Evolutionary conservation across 2,329 filamentous ascomycete genomes (phyloP).

Genomic region (Pseudocercospora cruenta): DNA sequence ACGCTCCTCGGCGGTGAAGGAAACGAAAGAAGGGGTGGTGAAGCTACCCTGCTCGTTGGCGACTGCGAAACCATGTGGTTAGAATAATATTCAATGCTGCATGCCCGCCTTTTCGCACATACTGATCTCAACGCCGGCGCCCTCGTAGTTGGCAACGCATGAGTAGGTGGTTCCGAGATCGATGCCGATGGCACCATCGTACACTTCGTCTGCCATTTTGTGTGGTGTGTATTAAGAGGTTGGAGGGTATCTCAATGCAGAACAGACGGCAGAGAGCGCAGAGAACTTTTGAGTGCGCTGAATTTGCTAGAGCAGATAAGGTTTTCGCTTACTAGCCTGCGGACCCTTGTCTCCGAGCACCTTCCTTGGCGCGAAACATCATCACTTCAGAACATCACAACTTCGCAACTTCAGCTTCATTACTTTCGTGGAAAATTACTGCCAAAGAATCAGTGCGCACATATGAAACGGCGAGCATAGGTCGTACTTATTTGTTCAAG

Average conservation of each 20-base stretch:
- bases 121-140: conserved; percentile 99
- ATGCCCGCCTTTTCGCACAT: conserved; percentile 44
- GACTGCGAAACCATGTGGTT: conserved; percentile 47
- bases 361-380: not conserved
- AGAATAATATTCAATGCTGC: conserved; percentile 9
- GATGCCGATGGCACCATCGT: conserved; percentile 99
- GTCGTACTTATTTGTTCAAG: no score
- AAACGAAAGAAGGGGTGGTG: conserved; percentile 98
- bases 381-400: not conserved
- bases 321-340: not conserved
- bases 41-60: conserved; percentile 99
- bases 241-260: not conserved
- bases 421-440: not conserved
- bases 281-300: conserved; percentile 4
- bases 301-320: conserved; percentile 7
- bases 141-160: conserved; percentile 99
- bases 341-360: not conserved
- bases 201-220: conserved; percentile 95
- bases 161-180: conserved; percentile 99
- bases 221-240: conserved; percentile 13
- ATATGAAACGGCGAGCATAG: no score
- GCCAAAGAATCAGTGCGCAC: no score
- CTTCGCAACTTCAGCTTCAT: no score
- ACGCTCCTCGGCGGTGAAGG: conserved; percentile 98
- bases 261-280: not conserved